Conservation (phyloP, 2,329 filamentous ascomycete species). For the Colletotrichum sp. region DNA sequence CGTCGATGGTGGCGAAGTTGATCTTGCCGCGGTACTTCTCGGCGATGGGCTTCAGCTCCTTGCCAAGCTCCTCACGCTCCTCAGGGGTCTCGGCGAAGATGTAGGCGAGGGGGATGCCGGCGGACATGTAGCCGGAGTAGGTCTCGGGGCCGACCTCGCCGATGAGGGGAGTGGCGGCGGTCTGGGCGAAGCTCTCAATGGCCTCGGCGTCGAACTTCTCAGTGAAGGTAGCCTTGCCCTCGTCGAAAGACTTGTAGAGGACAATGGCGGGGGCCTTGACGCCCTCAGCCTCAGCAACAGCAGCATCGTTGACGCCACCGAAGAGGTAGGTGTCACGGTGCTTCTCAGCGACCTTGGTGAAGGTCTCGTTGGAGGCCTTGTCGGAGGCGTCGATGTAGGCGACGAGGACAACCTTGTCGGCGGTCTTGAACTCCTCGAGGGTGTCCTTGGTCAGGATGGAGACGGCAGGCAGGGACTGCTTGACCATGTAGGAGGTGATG, state of each 20-base stretch:
- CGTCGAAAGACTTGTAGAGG: constrained; percentile 97
- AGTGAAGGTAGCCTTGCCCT: constrained; percentile 86
- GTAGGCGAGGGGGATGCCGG: constrained; percentile 92
- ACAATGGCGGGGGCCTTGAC: constrained; percentile 87
- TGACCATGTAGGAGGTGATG: constrained; percentile 90
- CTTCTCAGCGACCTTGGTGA: constrained; percentile 72
- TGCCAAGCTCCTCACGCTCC: constrained; percentile 81
- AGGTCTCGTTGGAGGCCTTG: constrained; percentile 88
- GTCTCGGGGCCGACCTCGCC: constrained; percentile 98
- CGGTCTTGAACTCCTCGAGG: constrained; percentile 94
- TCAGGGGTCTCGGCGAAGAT: constrained; percentile 94
- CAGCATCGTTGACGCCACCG: constrained; percentile 82
- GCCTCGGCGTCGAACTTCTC: constrained; percentile 82
- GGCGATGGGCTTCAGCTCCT: constrained; percentile 82
- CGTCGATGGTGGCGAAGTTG: constrained; percentile 98
- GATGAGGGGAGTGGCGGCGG: constrained; percentile 84
- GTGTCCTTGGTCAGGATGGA: constrained; percentile 82
- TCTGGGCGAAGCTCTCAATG: constrained; percentile 84
- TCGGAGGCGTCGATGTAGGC: constrained; percentile 83
- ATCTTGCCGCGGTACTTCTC: constrained; percentile 91
- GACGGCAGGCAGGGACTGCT: constrained; percentile 94
- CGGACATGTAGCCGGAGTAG: constrained; percentile 88
- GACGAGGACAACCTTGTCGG: constrained; percentile 95
- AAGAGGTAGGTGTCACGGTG: constrained; percentile 94
- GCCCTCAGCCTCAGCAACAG: constrained; percentile 86